Conservation (phyloP, 2,329 filamentous ascomycete genomes). For the Fusarium anthophilum region DNA sequence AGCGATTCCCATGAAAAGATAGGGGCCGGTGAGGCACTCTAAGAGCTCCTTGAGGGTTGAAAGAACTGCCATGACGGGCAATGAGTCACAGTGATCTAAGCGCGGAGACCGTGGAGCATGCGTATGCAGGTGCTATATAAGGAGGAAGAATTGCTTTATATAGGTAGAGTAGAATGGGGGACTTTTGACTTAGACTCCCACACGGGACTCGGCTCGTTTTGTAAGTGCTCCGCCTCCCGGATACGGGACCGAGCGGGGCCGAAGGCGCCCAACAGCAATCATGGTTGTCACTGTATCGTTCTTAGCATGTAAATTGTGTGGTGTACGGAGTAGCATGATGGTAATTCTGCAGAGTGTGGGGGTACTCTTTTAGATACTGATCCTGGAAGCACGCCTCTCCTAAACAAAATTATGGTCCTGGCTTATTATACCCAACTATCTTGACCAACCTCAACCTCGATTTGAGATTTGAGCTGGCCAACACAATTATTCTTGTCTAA, state of each 20-base stretch:
- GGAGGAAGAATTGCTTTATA: slow-evolving; percentile 3
- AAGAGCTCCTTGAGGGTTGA: slow-evolving; percentile 40
- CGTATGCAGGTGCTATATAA: not conserved
- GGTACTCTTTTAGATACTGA: not conserved
- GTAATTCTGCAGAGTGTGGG: not conserved
- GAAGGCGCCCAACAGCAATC: not conserved
- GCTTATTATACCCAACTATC: not conserved
- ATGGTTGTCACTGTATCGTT: not conserved
- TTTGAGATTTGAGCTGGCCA: not conserved
- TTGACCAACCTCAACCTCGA: not conserved
- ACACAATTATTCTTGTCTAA: not conserved
- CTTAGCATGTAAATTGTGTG: not conserved
- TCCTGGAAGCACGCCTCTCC: not conserved
- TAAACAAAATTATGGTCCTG: not conserved
- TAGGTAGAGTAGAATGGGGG: not conserved
- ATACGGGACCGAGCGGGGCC: slow-evolving; percentile 26
- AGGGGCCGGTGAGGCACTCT: slow-evolving; percentile 56
- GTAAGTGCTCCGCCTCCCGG: slow-evolving; percentile 27
- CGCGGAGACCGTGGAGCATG: not conserved
- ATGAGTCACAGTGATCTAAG: not conserved
- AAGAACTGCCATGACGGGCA: slow-evolving; percentile 39
- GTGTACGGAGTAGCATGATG: not conserved
- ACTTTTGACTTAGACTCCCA: not conserved
- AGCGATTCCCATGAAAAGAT: slow-evolving; percentile 62
- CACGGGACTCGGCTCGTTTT: slow-evolving; percentile 28